Percentiles rank a stretch among this genome's conserved stretches.
Conservation (phyloP, 2,329 filamentous ascomycete species). For the Chaetomium sp. region DNA sequence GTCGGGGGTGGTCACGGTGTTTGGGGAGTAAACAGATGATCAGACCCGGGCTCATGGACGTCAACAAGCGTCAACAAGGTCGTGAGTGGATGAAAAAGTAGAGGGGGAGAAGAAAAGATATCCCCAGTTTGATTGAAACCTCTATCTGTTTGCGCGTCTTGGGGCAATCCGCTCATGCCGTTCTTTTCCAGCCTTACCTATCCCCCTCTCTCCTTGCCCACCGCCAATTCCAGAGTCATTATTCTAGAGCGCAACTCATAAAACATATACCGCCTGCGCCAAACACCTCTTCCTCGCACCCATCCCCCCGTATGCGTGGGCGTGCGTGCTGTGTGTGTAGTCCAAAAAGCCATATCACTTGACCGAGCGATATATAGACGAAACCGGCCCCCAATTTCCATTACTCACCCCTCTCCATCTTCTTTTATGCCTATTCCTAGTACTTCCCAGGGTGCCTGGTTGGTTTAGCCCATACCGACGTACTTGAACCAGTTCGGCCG, state of each 20-base stretch:
- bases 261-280: slow-evolving; percentile 17
- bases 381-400: background rate
- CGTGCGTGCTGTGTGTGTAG: slow-evolving; percentile 11
- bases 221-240: slow-evolving; percentile 1
- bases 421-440: too few species aligned
- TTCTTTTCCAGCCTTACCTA: background rate
- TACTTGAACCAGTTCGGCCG: slow-evolving; percentile 97
- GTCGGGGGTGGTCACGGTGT: slow-evolving; percentile 59
- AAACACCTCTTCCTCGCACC: slow-evolving; percentile 13
- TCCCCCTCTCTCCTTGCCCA: background rate
- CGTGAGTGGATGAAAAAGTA: background rate
- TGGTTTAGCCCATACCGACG: slow-evolving; percentile 64
- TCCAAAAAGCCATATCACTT: slow-evolving; percentile 14
- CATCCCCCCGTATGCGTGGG: too few species aligned
- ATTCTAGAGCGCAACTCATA: slow-evolving; percentile 5
- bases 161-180: too few species aligned
- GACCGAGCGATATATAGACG: slow-evolving; percentile 10
- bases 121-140: too few species aligned
- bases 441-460: too few species aligned
- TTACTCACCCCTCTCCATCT: too few species aligned
- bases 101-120: background rate
- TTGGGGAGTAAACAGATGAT: slow-evolving; percentile 32
- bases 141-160: too few species aligned
- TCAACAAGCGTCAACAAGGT: background rate
- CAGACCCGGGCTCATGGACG: background rate